Evolutionary conservation across 1,284 basidiomycete species (phyloP).

Genomic region (Vanrija pseudolonga): DNA sequence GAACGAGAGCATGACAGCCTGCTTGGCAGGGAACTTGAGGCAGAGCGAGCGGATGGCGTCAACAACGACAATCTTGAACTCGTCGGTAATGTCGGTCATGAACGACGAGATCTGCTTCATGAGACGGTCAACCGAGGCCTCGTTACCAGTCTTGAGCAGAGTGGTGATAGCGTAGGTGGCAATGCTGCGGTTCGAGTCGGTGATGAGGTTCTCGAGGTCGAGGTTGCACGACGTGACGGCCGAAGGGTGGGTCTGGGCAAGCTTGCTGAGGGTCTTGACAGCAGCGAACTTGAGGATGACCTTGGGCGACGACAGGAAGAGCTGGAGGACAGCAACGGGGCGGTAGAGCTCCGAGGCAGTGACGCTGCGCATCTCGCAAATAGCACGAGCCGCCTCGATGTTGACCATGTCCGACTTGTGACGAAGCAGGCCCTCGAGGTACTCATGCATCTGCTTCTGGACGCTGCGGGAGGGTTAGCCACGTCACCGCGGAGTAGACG

Average conservation of each 20-base stretch:
- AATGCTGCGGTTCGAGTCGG: slow-evolving; percentile 91
- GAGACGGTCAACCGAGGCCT: slow-evolving; percentile 95
- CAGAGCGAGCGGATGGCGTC: slow-evolving; percentile 97
- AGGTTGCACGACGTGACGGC: slow-evolving; percentile 92
- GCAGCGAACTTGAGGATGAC: slow-evolving; percentile 95
- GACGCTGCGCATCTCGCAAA: slow-evolving; percentile 91
- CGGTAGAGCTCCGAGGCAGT: slow-evolving; percentile 73
- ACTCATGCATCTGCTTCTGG: slow-evolving; percentile 87
- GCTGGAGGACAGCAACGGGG: slow-evolving; percentile 84
- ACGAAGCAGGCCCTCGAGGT: slow-evolving; percentile 90
- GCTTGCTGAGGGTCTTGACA: slow-evolving; percentile 86
- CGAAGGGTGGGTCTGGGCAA: slow-evolving; percentile 75
- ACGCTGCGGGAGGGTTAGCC: slow-evolving; percentile 55
- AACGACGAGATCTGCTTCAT: slow-evolving; percentile 99
- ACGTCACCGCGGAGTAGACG: neutral
- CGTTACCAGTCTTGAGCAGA: slow-evolving; percentile 98
- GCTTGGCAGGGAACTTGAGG: slow-evolving; percentile 97
- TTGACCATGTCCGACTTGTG: slow-evolving; percentile 99
- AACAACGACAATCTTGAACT: slow-evolving; percentile 99
- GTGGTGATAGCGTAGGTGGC: slow-evolving; percentile 99
- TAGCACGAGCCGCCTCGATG: slow-evolving; percentile 94
- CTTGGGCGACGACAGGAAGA: slow-evolving; percentile 91
- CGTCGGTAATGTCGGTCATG: slow-evolving; percentile 99
- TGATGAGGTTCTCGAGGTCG: slow-evolving; percentile 95
- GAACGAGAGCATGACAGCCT: slow-evolving; percentile 91